A percentile compares a stretch with the other conserved stretches of the same genome.
Evolutionary conservation across 352 stramenopile genomes (phyloP).

Genomic region (Pilasporangium apinafurcum): DNA sequence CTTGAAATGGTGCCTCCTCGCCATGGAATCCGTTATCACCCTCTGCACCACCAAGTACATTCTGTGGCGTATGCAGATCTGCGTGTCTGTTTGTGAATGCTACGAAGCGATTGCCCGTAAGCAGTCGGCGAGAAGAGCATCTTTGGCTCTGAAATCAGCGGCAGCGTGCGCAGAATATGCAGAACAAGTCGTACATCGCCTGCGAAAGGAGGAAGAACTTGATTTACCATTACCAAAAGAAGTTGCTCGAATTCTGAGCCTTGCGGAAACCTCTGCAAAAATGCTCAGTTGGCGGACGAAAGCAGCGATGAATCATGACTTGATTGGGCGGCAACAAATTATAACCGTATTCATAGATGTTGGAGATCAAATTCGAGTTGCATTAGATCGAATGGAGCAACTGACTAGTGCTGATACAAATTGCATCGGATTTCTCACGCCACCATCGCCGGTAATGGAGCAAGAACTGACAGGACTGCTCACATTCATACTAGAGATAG

Average conservation of each 20-base stretch:
- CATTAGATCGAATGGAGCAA: slow-evolving; percentile 29
- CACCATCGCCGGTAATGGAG: neutral
- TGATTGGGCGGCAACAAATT: slow-evolving; percentile 18
- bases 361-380: slow-evolving; percentile 24
- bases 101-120: slow-evolving; percentile 43
- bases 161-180: slow-evolving; percentile 38
- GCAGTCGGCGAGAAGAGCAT: slow-evolving; percentile 9
- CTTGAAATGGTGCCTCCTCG: slow-evolving; percentile 58
- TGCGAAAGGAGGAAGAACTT: slow-evolving; percentile 74
- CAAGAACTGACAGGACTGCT: slow-evolving; percentile 19
- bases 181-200: slow-evolving; percentile 20
- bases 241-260: slow-evolving; percentile 21
- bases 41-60: slow-evolving; percentile 63
- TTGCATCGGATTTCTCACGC: slow-evolving; percentile 1
- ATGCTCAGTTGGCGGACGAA: slow-evolving; percentile 29
- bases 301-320: slow-evolving; percentile 7
- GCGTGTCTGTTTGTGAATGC: slow-evolving; percentile 40
- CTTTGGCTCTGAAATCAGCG: slow-evolving; percentile 24
- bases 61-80: slow-evolving; percentile 57
- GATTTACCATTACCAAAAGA: slow-evolving; percentile 48
- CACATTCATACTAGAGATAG: slow-evolving; percentile 25
- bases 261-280: slow-evolving; percentile 28
- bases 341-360: slow-evolving; percentile 15
- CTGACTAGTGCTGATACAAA: neutral
- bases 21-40: slow-evolving; percentile 40